phyloP scores from a whole-genome alignment of 1,284 basidiomycete species.

The Apiotrichum akiyoshidainum region DNA sequence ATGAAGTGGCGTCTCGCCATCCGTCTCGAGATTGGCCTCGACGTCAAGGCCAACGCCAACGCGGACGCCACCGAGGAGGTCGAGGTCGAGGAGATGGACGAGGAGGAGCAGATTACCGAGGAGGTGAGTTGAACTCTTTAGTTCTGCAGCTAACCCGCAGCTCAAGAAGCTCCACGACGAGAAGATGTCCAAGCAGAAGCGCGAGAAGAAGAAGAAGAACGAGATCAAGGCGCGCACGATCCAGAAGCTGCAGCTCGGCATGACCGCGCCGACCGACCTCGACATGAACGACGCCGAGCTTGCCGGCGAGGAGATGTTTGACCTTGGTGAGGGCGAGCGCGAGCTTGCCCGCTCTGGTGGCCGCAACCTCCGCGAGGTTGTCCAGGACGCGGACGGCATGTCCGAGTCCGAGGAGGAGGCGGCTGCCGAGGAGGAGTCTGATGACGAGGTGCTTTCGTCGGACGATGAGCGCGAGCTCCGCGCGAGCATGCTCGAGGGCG shows the following conservation, averaged over 20 bases:
- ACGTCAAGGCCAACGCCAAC: conserved; percentile 66
- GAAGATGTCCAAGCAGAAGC: conserved; percentile 67
- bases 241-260: conserved; percentile 93
- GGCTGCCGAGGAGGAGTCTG: conserved; percentile 38
- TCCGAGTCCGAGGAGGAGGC: conserved; percentile 51
- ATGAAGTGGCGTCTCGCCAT: conserved; percentile 85
- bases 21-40: conserved; percentile 80
- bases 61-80: conserved; percentile 74
- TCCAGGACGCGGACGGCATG: conserved; percentile 52
- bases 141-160: conserved; percentile 51
- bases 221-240: conserved; percentile 84
- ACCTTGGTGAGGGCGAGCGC: conserved; percentile 65
- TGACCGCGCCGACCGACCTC: conserved; percentile 95
- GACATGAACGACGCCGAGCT: conserved; percentile 70
- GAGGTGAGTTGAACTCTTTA: conserved; percentile 60
- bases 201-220: conserved; percentile 81
- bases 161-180: conserved; percentile 81
- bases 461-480: conserved; percentile 70
- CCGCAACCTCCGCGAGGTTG: conserved; percentile 53
- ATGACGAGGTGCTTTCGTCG: conserved; percentile 59
- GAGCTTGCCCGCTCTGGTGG: conserved; percentile 54
- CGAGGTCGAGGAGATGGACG: conserved; percentile 74
- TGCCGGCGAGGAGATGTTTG: conserved; percentile 70
- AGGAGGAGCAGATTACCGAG: conserved; percentile 80
- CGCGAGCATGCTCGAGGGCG: conserved; percentile 68